Evolutionary conservation across 2,329 filamentous ascomycete genomes (phyloP), one percentile per base, ranked within the genome.

Genomic region (Pochonia chlamydosporia): DNA sequence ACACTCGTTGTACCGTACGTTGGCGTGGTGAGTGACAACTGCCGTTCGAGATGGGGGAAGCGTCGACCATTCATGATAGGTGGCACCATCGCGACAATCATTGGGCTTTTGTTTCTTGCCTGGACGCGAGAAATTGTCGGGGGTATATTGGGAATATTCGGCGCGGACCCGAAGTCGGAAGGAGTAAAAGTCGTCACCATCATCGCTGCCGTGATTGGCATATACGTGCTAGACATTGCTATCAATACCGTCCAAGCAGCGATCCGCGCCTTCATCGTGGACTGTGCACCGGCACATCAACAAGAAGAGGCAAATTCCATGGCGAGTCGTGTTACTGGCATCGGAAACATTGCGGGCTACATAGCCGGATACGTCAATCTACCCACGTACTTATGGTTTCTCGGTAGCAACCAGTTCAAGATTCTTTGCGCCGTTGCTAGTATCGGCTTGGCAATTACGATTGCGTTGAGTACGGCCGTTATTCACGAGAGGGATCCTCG

Each of bases 171-270:
- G n/a, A 75, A 82, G 33, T 87, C 85, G 0, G 57, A 75, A 7
- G 79, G 75, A 3, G 84, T 87, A 40, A 84, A 81, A 59, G 75
- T 74, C 3, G 71, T 74, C 36, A 79, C 87, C 41, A 92, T 96
- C 54, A 71, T 89, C 26, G 76, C 89, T 48, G 92, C 92, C 7
- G 89, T 96, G 5, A 62, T 90, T 25, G 85, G 90, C 70, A 87
- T 97, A 58, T 97, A 95, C 66, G 75, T 93, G 43, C 77, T 97
- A 43, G 92, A 97, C 64, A 93, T 97, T 65, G 83, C 91, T 58
- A 93, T 97, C 71, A 97, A 97, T 67, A 93, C 91, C 79, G 89
- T 97, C 28, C 92, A 97, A 77, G 92, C 93, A 42, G 87, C 84
- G 4, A 87, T 96, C 59, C 81, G 91, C 54, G 89, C 91, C 21